These are phyloP conservation scores for Colletotrichum echinochloae DNA, from an alignment of 2,329 filamentous ascomycete genomes.

Conservation along the genomic window DNA sequence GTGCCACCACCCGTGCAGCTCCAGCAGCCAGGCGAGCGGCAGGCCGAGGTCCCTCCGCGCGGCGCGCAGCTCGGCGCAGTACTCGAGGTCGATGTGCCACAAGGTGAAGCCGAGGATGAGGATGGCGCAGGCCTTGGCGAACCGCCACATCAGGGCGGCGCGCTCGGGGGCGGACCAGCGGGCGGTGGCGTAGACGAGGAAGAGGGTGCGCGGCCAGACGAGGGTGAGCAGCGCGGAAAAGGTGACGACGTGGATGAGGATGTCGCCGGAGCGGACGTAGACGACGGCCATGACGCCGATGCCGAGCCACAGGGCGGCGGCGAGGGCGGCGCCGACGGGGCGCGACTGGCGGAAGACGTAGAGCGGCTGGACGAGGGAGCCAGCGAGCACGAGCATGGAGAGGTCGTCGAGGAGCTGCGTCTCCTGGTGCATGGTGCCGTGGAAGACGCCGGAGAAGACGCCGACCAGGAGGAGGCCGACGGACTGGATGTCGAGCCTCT, in stretches of 20 bases:
- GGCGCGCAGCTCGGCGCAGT: constrained; percentile 60
- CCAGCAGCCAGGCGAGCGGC: constrained; percentile 67
- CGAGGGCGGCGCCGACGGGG: constrained; percentile 47
- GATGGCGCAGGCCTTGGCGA: constrained; percentile 48
- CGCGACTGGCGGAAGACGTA: constrained; percentile 58
- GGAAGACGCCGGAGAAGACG: constrained; percentile 57
- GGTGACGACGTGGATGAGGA: constrained; percentile 56
- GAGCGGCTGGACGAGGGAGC: constrained; percentile 63
- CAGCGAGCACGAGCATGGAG: constrained; percentile 68
- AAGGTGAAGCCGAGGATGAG: constrained; percentile 62
- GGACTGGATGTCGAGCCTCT: constrained; percentile 56
- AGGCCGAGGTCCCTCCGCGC: constrained; percentile 61
- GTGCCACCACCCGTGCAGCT: constrained; percentile 75
- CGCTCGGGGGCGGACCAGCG: constrained; percentile 47
- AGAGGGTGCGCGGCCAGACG: constrained; percentile 50
- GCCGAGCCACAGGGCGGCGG: constrained; percentile 54
- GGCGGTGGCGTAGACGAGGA: constrained; percentile 50
- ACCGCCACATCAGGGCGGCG: constrained; percentile 44
- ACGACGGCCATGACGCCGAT: constrained; percentile 56
- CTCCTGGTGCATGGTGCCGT: constrained; percentile 57
- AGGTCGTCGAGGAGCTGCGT: constrained; percentile 66
- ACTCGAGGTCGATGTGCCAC: constrained; percentile 69
- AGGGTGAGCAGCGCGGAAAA: constrained; percentile 52
- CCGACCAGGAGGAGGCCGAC: constrained; percentile 56
- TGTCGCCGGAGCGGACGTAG: constrained; percentile 56